Conservation (phyloP, 257 asterid species). For the Fraxinus americana region DNA sequence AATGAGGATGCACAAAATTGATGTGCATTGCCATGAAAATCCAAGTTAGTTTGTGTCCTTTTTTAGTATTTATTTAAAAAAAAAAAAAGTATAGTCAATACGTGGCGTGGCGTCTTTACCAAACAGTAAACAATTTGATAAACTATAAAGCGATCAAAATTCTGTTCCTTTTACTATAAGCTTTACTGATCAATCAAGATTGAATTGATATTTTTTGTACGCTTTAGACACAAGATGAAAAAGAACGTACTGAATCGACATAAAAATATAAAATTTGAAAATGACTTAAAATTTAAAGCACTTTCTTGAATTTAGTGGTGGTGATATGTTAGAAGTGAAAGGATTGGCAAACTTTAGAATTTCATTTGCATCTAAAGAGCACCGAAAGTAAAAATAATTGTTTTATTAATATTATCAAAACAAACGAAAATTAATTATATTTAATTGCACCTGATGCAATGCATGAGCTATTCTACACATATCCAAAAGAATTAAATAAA, state of each 20-base stretch:
- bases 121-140: no score
- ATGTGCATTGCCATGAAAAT: no score
- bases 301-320: background rate
- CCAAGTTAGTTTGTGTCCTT: no score
- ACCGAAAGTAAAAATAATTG: background rate
- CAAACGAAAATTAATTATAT: no score
- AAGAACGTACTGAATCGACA: background rate
- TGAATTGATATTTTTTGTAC: background rate
- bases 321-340: background rate
- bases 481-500: background rate
- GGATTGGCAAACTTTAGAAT: background rate
- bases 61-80: no score
- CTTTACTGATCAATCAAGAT: background rate
- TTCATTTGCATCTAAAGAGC: background rate
- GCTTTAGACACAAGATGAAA: background rate
- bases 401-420: background rate
- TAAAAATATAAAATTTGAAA: background rate
- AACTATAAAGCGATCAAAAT: no score
- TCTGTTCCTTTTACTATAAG: no score
- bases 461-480: background rate
- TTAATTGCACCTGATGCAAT: slow-evolving; percentile 23
- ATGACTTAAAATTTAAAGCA: background rate
- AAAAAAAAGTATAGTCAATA: no score
- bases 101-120: no score
- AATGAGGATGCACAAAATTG: no score